These are phyloP conservation scores for Kurtzmaniella cleridarum DNA, from an alignment of 805 yeast species.

Conservation along the genomic window DNA sequence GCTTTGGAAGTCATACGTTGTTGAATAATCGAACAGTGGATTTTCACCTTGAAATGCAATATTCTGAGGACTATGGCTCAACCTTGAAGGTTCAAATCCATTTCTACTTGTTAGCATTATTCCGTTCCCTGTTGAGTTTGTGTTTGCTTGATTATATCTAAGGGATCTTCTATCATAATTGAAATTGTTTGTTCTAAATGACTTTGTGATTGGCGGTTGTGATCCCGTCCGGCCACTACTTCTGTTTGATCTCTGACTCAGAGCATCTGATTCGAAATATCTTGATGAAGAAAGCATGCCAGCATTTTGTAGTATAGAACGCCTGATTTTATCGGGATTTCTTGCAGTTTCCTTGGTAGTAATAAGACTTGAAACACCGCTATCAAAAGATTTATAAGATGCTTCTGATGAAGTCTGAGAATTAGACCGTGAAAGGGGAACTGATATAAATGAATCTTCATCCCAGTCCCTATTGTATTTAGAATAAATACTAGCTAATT, in stretches of 20 bases:
- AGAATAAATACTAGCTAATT: constrained; percentile 37
- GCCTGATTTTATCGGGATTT: constrained; percentile 1
- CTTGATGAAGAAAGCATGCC: not conserved
- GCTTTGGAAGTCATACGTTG: constrained; percentile 30
- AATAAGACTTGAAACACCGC: constrained; percentile 9
- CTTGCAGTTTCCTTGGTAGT: not conserved
- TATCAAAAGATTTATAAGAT: constrained; percentile 15
- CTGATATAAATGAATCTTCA: no score
- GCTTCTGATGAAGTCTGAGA: constrained; percentile 11
- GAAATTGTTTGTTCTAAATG: no score
- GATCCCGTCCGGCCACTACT: constrained; percentile 4
- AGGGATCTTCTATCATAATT: no score
- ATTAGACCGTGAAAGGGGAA: constrained; percentile 14
- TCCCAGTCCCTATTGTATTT: constrained; percentile 28
- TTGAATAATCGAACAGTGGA: constrained; percentile 25
- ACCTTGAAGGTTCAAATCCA: no score
- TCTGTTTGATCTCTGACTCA: constrained; percentile 2
- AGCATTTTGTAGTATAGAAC: constrained; percentile 1
- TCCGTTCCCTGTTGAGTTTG: no score
- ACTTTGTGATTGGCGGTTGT: constrained; percentile 3
- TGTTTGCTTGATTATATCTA: no score
- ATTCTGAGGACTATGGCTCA: not conserved
- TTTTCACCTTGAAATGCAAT: not conserved
- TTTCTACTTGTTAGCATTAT: no score
- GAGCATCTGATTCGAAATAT: no score